phyloP scores from a whole-genome alignment of 176 grass and related monocot species.

The Stipa capillata region DNA sequence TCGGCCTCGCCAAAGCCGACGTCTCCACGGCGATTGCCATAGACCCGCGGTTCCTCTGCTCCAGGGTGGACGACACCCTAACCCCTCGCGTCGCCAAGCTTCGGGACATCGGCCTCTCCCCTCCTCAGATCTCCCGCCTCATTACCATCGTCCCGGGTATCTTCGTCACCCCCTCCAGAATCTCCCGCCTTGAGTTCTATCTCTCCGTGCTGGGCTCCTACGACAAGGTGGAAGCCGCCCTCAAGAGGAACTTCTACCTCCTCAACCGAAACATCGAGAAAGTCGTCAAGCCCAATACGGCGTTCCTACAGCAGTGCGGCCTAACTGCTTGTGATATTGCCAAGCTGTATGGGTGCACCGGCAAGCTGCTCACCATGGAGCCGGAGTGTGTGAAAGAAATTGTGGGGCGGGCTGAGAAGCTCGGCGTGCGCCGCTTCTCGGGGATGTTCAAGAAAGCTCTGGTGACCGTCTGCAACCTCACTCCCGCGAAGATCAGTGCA shows the following conservation, averaged over 20 bases:
- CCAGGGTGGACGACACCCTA: background rate
- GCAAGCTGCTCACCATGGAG: background rate
- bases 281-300: background rate
- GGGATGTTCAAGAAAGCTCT: background rate
- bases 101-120: background rate
- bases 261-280: background rate
- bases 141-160: background rate
- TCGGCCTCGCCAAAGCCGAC: background rate
- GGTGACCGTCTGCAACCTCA: background rate
- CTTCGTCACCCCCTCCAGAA: background rate
- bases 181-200: background rate
- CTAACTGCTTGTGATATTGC: background rate
- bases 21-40: background rate
- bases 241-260: background rate
- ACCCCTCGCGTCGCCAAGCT: background rate
- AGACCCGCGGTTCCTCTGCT: background rate
- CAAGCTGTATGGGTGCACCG: background rate
- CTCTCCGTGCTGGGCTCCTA: background rate
- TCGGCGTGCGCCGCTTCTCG: background rate
- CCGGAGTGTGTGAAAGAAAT: background rate
- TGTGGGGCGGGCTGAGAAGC: background rate
- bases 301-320: background rate
- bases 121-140: background rate
- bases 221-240: background rate
- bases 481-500: background rate